phyloP scores from a whole-genome alignment of 345 rosid genomes.

The Nephelium lappaceum region DNA sequence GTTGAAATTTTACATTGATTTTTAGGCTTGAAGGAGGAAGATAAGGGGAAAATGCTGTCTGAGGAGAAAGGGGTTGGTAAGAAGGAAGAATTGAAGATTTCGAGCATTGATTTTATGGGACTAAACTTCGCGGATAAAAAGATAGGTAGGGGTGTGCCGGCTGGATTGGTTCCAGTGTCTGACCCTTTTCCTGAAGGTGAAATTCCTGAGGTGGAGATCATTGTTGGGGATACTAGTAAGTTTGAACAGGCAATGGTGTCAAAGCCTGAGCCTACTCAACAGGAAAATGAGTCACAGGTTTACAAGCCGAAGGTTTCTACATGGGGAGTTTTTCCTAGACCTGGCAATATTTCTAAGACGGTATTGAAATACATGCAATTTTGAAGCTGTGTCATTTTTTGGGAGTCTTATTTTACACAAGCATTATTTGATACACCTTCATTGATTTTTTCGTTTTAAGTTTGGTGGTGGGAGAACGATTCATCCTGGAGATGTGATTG shows the following conservation, averaged over 20 bases:
- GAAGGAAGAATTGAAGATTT: constrained; percentile 51
- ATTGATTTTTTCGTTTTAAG: constrained; percentile 35
- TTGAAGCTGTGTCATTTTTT: background rate
- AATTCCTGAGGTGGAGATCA: constrained; percentile 78
- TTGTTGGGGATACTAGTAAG: constrained; percentile 74
- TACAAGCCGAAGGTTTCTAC: constrained; percentile 90
- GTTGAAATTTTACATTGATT: constrained; percentile 21
- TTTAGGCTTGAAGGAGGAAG: constrained; percentile 46
- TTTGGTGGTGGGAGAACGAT: constrained; percentile 87
- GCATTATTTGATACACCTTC: constrained; percentile 20
- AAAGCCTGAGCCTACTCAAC: constrained; percentile 30
- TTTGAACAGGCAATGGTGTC: constrained; percentile 37
- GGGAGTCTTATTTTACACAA: background rate
- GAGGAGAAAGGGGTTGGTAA: constrained; percentile 32
- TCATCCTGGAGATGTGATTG: constrained; percentile 77
- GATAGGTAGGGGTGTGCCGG: constrained; percentile 64
- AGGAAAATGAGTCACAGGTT: constrained; percentile 48
- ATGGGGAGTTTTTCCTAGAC: constrained; percentile 94
- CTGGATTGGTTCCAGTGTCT: constrained; percentile 65
- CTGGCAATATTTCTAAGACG: constrained; percentile 80
- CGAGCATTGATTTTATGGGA: constrained; percentile 77
- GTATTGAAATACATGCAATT: constrained; percentile 33
- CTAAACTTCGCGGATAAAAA: constrained; percentile 85
- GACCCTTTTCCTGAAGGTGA: constrained; percentile 67
- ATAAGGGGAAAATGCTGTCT: constrained; percentile 26